These are phyloP conservation scores for Brassica juncea DNA, from an alignment of 345 rosid genomes.

Conservation along the genomic window DNA sequence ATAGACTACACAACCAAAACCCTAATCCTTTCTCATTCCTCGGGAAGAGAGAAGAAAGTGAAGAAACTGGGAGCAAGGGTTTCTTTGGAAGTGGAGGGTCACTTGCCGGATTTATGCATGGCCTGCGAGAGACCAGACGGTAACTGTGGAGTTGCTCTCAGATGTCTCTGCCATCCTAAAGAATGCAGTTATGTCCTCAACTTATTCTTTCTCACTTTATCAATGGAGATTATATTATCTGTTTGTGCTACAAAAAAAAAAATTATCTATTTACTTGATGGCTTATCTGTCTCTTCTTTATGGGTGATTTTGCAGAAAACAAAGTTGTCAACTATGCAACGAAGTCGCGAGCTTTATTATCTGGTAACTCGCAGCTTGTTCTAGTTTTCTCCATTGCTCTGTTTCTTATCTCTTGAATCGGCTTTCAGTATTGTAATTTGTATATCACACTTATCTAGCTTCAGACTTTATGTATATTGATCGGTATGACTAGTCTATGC, in stretches of 20 bases:
- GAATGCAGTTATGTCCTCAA: constrained; percentile 56
- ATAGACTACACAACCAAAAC: constrained; percentile 48
- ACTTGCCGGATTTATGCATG: constrained; percentile 56
- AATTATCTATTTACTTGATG: neutral
- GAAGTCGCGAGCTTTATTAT: constrained; percentile 9
- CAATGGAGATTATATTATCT: neutral
- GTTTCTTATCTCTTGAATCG: constrained; percentile 15
- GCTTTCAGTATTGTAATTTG: neutral
- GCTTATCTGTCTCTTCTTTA: neutral
- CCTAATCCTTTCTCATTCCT: constrained; percentile 38
- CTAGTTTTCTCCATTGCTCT: neutral
- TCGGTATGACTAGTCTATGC: neutral
- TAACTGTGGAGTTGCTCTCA: constrained; percentile 62
- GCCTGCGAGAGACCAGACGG: constrained; percentile 63
- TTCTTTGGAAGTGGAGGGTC: constrained; percentile 61
- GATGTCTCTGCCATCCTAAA: constrained; percentile 66
- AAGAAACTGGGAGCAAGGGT: constrained; percentile 48
- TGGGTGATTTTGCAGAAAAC: constrained; percentile 27
- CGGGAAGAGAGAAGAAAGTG: constrained; percentile 22
- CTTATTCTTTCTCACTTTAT: neutral
- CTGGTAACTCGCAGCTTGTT: constrained; percentile 8
- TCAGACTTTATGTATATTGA: neutral
- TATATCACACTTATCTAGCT: neutral
- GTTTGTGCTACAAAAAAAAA: too few relatives aligned
- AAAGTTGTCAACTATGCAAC: constrained; percentile 28